Base-by-base conservation (phyloP, 2,329 filamentous ascomycete species). In the Aspergillus bombycis region DNA sequence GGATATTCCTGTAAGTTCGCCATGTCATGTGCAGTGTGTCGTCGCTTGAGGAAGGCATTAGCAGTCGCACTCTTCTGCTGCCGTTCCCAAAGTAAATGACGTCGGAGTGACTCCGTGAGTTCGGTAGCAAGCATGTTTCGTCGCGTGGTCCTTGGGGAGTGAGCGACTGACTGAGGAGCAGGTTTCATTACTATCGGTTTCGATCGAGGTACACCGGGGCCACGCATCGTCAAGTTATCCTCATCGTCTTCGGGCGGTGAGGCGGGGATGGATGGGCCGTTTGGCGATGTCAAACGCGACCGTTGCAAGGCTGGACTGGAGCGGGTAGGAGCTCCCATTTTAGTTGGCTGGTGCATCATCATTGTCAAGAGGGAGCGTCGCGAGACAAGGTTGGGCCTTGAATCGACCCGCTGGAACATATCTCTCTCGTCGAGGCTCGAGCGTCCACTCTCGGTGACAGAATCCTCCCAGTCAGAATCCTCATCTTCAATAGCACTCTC, bases 51-150 rank as follows among this genome's bases (percentile, higher is more conserved):
- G 60, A 94, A 92, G 1, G 94, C 93, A 67, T 94, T 94, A 72
- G 90, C 92, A 9, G 93, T 94, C 38, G 91, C 91, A 63, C 92
- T 93, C 85, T 95, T 96, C 75, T 98, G 94, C 74, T 96, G 93
- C 58, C 95, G 90, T 78, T 99, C 95, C 91, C 93, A 96, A 19
- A 98, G 86, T 19, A 99, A 88, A 72, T 97, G 92, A 70, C 93
- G 91, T 26, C 95, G 89, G 4, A 99, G 88, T 26, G 93, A 96
- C 76, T 97, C 93, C 2, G 94, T 97, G 60, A 99, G 83, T 81
- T 99, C 95, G 0, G 92, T 96, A 10, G 92, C 91, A 62, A 99
- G 86, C 95, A 99, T 99, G 79, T 97, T 96, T 65, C 94, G 88
- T 58, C 95, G 88, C 0, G 94, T 97, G 0, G 94, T 97, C 62